Evolutionary conservation across 768 basidiomycete genomes (phyloP), one percentile per base, ranked within the genome.

Genomic region (Nidularia pulvinata): DNA sequence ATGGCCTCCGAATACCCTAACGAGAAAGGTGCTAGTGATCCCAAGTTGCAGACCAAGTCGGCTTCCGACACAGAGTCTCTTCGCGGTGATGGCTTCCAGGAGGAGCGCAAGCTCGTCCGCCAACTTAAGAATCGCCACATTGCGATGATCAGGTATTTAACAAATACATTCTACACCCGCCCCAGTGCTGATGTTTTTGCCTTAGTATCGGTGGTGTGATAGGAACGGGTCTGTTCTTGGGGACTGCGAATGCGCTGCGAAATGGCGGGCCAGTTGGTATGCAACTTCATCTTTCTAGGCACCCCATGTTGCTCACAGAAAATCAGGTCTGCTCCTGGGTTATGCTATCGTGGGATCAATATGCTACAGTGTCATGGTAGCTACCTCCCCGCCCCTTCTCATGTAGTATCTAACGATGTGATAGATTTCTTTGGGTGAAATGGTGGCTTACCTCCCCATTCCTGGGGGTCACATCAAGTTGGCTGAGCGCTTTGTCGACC

Each of bases 401-500:
- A 32, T 32, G 39, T 9, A 42, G 9, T 39, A 19, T 48, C 16
- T 39, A 58, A 50, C 13, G 44, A 39, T 22, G 50, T 25, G 32
- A 25, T 58, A 88, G 86, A 68, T 89, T 54, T 86, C 85, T 3
- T 73, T 91, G 2, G 83, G 86, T 6, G 86, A 88, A 71, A 88
- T 89, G 91, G 63, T 93, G 46, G 83, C 90, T 0, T 93, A 78
- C 66, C 77, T 93, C 5, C 91, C 91, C 0, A 77, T 93, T 48
- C 78, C 89, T 30, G 91, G 91, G 53, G 91, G 82, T 2, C 90
- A 92, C 59, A 91, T 93, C 67, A 89, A 77, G 55, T 70, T 93
- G 14, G 86, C 91, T 0, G 91, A 88, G 65, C 88, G 91, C 33
- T 94, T 93, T 61, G 86, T 93, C 6, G 82, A 91, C 55, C 86